Evolutionary conservation across 75 land plant genomes (phyloP), one percentile per base, ranked within the genome.

Genomic region (Ceratopteris richardii): DNA sequence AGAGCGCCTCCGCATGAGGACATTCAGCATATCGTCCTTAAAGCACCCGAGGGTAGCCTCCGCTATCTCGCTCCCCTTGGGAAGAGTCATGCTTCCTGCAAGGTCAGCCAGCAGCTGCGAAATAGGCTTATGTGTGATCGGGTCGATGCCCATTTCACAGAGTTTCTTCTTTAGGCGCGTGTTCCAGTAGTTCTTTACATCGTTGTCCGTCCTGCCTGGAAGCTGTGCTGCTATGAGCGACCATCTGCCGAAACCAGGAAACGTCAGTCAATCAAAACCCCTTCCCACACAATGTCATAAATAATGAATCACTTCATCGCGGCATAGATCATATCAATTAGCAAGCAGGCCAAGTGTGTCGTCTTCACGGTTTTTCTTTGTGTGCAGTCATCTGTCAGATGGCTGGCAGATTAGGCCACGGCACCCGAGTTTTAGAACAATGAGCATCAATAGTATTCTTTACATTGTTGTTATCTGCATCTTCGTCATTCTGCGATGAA

Each of bases 21-120:
- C 82, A 63, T 92, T 88, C 44, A 92, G 78, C 97, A 88, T 92
- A 73, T 92, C 97, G 58, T 92, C 97, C 63, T 92, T 92, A 78
- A 92, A 92, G 75, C 97, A 92, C 37, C 97, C 97, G n/a, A 92
- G 86, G 21, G 97, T 86, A 13, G 97, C 97, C 58, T 92, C 97
- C 0, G 97, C 86, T 19, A 92, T 81, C 48, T 92, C 86, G 41
- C 90, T 86, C 30, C 84, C 89, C 57, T 82, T 83, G 0, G 86
- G 82, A 4, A 33, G 3, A 3, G 37, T 33, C 37, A 33, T 33
- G 37, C 37, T 33, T 33, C 74, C 74, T 36, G 94, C 95, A 14
- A 92, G 87, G 67, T 92, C 95, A 0, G 97, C 89, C 67, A 88
- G 87, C 29, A 92, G 87, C 70, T 92, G 97, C 42, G 97, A 92